Evolutionary conservation across 164 flowering plant species (phyloP).

Genomic region (Vitis labrusca): DNA sequence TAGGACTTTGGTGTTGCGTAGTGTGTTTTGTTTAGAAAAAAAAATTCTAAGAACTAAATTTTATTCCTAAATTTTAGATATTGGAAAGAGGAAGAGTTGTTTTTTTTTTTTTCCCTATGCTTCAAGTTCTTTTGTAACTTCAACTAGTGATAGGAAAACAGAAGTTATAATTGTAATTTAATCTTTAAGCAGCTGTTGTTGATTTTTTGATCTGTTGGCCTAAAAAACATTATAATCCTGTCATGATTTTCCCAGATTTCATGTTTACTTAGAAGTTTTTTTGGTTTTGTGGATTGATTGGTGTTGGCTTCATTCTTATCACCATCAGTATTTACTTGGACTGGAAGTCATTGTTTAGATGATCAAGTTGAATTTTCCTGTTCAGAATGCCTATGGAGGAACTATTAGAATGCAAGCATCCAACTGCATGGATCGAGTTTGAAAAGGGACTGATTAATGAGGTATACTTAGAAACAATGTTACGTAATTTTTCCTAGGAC

Average conservation of each 20-base stretch:
- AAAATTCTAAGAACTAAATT: not conserved
- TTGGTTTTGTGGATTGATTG: not conserved
- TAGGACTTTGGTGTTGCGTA: not conserved
- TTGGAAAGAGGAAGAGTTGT: not conserved
- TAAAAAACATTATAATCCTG: not conserved
- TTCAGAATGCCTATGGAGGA: conserved; percentile 88
- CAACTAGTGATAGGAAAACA: too few species aligned
- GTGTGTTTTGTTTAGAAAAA: not conserved
- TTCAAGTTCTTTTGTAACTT: too few species aligned
- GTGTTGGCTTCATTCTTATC: not conserved
- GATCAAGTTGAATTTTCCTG: conserved; percentile 24
- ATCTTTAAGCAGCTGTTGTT: too few species aligned
- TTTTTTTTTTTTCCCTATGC: too few species aligned
- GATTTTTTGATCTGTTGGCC: too few species aligned
- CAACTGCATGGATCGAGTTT: conserved; percentile 90
- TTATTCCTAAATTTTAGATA: not conserved
- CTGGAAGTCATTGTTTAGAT: not conserved
- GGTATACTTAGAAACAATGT: conserved; percentile 44
- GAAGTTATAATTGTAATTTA: too few species aligned
- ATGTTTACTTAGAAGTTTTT: too few species aligned
- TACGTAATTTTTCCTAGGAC: too few species aligned
- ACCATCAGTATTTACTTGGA: conserved; percentile 1
- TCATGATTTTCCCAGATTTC: not conserved
- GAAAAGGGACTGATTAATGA: conserved; percentile 85
- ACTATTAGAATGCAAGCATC: conserved; percentile 79